Evolutionary conservation across 805 yeast genomes (phyloP), one percentile per base, ranked within the genome.

Genomic region (Wickerhamomyces mucosus): DNA sequence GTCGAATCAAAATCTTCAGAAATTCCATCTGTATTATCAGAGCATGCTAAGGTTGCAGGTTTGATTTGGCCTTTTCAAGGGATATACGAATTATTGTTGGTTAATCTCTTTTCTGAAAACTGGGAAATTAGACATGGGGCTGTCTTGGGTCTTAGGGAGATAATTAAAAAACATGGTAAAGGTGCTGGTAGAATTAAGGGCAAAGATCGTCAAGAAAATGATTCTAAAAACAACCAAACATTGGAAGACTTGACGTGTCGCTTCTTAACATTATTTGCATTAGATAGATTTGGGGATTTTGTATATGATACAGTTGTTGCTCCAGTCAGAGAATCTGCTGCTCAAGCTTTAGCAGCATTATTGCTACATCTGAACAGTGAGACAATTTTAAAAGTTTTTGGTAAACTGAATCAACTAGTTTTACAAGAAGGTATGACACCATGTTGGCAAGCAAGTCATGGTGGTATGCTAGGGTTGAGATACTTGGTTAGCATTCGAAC

Each of bases 111-210:
- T 50, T 77, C 78, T 38, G 94, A 84, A 25, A 65, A 67, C 26
- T 92, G 99, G 99, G 97, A 92, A 58, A 67, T 78, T 12, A 72
- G 99, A 44, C 99, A 92, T 57, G 99, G 98, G 21, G 86, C 96
- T 0, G 82, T 94, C 4, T 66, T 92, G 46, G 97, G 97, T 0
- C 60, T 92, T 23, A 67, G 97, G 50, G 99, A 92, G 53, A 67
- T 92, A 32, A 65, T 85, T 28, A 72, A 74, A 38, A 75, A 72
- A 38, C 97, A 88, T 44, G 96, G 96, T 0, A 61, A 60, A 18
- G 81, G 89, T 17, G 94, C 89, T 3, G 96, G 96, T 12, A 70
- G 94, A 55, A 67, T 83, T 6, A 67, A 68, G 48, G 83, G 84
- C 17, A 72, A 70, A 37, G 48, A 78, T 0, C 53, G 48, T 29